Percentiles rank a stretch among this genome's conserved stretches.
These are phyloP conservation scores for Saccharomyces mikatae DNA, from an alignment of 805 yeast species.

Conservation along the genomic window DNA sequence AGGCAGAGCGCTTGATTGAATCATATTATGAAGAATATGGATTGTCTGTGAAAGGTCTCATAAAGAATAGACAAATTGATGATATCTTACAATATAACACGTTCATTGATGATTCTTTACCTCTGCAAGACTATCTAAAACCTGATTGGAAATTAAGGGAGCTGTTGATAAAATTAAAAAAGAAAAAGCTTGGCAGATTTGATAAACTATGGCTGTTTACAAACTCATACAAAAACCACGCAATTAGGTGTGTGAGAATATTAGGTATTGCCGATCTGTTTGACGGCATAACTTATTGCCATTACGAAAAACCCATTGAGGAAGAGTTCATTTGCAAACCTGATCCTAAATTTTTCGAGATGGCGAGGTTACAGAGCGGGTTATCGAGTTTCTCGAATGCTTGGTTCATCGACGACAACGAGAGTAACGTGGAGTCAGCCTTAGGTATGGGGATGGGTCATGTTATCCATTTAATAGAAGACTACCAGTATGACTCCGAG, in stretches of 20 bases:
- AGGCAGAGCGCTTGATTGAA: constrained; percentile 64
- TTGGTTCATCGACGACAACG: constrained; percentile 78
- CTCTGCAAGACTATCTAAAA: constrained; percentile 65
- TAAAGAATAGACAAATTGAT: constrained; percentile 35
- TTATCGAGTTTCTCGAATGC: constrained; percentile 34
- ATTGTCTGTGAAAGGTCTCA: constrained; percentile 84
- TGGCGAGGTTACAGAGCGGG: constrained; percentile 49
- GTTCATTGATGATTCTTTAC: constrained; percentile 87
- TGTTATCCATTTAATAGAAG: constrained; percentile 63
- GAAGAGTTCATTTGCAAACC: constrained; percentile 77
- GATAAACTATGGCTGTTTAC: constrained; percentile 86
- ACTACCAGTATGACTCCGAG: constrained; percentile 11
- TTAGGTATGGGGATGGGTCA: constrained; percentile 56
- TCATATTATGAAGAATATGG: constrained; percentile 83
- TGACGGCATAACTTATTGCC: constrained; percentile 91
- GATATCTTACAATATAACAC: constrained; percentile 75
- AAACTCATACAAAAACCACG: constrained; percentile 90
- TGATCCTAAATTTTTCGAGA: constrained; percentile 52
- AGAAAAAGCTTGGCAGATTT: constrained; percentile 37
- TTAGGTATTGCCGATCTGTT: constrained; percentile 87
- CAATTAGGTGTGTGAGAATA: constrained; percentile 64
- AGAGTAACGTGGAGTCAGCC: constrained; percentile 66
- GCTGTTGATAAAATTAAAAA: constrained; percentile 39
- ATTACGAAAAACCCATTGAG: constrained; percentile 41
- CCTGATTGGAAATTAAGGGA: constrained; percentile 52